Conservation (phyloP, 352 stramenopile species). For the Globisporangium apiculatum region DNA sequence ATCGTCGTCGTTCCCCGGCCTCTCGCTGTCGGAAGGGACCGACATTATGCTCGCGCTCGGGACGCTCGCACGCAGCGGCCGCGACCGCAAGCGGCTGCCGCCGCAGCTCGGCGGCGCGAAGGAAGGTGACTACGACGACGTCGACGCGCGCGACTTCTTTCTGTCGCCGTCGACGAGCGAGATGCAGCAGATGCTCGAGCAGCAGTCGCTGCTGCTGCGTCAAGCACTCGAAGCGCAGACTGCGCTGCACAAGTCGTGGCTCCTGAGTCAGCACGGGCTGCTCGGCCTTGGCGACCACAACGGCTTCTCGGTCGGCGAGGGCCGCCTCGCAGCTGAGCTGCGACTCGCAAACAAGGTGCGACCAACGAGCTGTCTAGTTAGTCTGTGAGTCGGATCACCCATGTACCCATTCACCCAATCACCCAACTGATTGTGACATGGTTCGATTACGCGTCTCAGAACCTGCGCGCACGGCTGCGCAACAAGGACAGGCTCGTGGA, state of each 20-base stretch:
- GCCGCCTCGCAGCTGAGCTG: slow-evolving; percentile 67
- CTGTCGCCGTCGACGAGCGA: slow-evolving; percentile 79
- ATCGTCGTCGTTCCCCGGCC: slow-evolving; percentile 22
- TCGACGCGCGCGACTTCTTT: slow-evolving; percentile 68
- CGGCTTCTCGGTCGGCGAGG: slow-evolving; percentile 78
- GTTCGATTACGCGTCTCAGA: slow-evolving; percentile 25
- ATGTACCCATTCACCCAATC: too few relatives aligned
- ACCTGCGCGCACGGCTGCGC: slow-evolving; percentile 62
- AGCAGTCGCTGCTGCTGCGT: slow-evolving; percentile 68
- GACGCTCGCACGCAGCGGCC: slow-evolving; percentile 28
- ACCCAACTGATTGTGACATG: too few relatives aligned
- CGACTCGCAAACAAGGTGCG: slow-evolving; percentile 81
- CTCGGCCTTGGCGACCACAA: slow-evolving; percentile 38
- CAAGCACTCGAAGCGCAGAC: slow-evolving; percentile 66
- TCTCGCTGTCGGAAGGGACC: slow-evolving; percentile 69
- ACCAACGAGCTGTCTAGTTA: too few relatives aligned
- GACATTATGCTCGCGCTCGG: slow-evolving; percentile 71
- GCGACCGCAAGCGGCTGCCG: slow-evolving; percentile 17
- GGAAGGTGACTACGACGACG: slow-evolving; percentile 39
- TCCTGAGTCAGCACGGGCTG: slow-evolving; percentile 69
- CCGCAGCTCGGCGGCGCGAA: slow-evolving; percentile 40
- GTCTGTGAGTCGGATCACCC: too few relatives aligned
- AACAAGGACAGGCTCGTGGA: slow-evolving; percentile 84
- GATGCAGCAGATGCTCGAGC: slow-evolving; percentile 87
- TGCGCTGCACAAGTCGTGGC: slow-evolving; percentile 68